Evolutionary conservation across 129 eudicot genomes (phyloP), one percentile per base, ranked within the genome.

Genomic region (Gnaphalium uliginosum): DNA sequence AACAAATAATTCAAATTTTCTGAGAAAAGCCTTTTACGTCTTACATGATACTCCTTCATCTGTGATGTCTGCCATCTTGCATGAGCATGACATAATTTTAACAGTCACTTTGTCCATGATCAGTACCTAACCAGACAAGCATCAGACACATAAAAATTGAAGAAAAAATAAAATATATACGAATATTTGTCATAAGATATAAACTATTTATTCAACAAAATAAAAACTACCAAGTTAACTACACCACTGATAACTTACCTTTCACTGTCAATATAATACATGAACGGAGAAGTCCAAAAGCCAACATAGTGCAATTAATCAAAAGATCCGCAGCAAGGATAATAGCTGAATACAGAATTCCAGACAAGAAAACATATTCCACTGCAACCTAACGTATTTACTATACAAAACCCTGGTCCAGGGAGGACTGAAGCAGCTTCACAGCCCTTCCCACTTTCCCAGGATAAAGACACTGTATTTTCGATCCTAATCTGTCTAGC

Each of bases 11-110:
- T 72, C 37, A 75, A 80, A 51, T 69, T 84, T 66, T 54, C 30
- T 25, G 77, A 79, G 85, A 77, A 81, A 69, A 78, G 81, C 78
- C 75, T 76, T 76, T 68, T 71, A 77, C 68, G 48, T 82, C 98
- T 93, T 88, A 93, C 98, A 88, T 85, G 98, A 93, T 78, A 93
- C 93, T 83, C 92, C 98, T 85, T 89, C 98, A 21, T 91, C 96
- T 33, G 97, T 93, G 57, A 93, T 90, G 81, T 93, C 98, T 50
- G 97, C 91, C 98, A 93, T 93, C 86, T 93, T 93, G 92, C 98
- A 90, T 17, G 98, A 81, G 69, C 81, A 81, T 25, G 98, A 93
- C 93, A 93, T 90, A 76, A 93, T 79, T 83, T 87, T 93, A 33
- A 87, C 83, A 72, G 98, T 93, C 35, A 93, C 75, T 82, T 86